These are phyloP conservation scores for Lepiota subincarnata DNA, from an alignment of 768 basidiomycete species.

Conservation along the genomic window DNA sequence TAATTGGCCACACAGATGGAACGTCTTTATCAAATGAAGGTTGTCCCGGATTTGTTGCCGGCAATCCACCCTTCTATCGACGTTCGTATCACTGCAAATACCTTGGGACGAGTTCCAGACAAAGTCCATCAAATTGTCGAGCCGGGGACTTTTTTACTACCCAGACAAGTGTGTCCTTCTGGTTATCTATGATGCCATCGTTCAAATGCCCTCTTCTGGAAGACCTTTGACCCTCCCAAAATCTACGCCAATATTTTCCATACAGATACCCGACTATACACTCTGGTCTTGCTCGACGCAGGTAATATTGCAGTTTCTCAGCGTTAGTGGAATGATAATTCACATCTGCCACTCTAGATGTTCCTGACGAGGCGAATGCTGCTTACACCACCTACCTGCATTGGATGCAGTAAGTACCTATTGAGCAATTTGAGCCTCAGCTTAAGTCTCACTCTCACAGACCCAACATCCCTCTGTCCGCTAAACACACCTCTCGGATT, in stretches of 20 bases:
- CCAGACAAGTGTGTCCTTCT: constrained; percentile 55
- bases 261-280: constrained; percentile 75
- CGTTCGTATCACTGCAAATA: constrained; percentile 54
- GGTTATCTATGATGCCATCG: neutral
- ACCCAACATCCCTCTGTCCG: constrained; percentile 78
- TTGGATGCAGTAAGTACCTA: constrained; percentile 70
- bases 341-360: constrained; percentile 44
- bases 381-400: constrained; percentile 75
- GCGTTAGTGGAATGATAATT: neutral
- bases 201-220: neutral
- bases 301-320: constrained; percentile 38
- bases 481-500: constrained; percentile 40
- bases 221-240: constrained; percentile 65
- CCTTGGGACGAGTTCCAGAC: constrained; percentile 26
- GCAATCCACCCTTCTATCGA: constrained; percentile 70
- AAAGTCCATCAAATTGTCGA: constrained; percentile 48
- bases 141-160: constrained; percentile 64
- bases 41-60: constrained; percentile 84
- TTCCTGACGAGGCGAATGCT: constrained; percentile 66
- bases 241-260: constrained; percentile 80
- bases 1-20: constrained; percentile 66
- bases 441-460: constrained; percentile 31
- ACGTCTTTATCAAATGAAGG: constrained; percentile 84
- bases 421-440: constrained; percentile 6
- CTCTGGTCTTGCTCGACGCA: constrained; percentile 84